phyloP scores from a whole-genome alignment of 1,284 basidiomycete species.

The Vanrija sp. region DNA sequence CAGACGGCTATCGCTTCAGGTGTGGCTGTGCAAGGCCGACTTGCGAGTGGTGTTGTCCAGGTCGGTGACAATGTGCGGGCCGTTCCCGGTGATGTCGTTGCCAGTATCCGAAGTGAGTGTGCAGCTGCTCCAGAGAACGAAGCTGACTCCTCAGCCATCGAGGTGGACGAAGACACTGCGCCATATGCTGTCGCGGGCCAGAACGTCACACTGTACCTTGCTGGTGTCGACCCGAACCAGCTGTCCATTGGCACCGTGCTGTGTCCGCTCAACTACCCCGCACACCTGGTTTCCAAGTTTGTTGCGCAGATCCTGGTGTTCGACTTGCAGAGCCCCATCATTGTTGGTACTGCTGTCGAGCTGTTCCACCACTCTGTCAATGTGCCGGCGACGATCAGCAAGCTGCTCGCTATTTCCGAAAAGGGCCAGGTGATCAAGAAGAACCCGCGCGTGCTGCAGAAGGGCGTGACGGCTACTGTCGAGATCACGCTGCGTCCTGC shows the following conservation, averaged over 20 bases:
- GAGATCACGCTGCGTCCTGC: slow-evolving; percentile 65
- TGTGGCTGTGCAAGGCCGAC: slow-evolving; percentile 75
- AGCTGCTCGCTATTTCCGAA: slow-evolving; percentile 73
- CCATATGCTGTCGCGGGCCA: slow-evolving; percentile 88
- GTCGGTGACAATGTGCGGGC: slow-evolving; percentile 83
- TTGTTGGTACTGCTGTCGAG: slow-evolving; percentile 80
- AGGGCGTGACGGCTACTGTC: slow-evolving; percentile 76
- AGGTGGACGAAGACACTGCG: slow-evolving; percentile 71
- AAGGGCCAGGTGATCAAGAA: slow-evolving; percentile 70
- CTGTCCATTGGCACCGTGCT: slow-evolving; percentile 84
- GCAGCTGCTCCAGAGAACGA: not conserved
- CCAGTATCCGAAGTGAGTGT: slow-evolving; percentile 68
- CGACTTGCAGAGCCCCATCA: slow-evolving; percentile 85
- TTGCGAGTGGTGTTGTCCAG: slow-evolving; percentile 84
- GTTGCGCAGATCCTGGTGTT: slow-evolving; percentile 88
- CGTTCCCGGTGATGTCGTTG: slow-evolving; percentile 87
- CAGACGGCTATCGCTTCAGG: slow-evolving; percentile 66
- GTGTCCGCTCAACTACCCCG: slow-evolving; percentile 64
- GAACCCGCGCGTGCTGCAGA: slow-evolving; percentile 81
- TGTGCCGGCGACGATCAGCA: slow-evolving; percentile 79
- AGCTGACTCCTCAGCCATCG: slow-evolving; percentile 56
- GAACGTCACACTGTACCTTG: slow-evolving; percentile 80
- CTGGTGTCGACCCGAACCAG: slow-evolving; percentile 78
- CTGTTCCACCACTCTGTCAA: slow-evolving; percentile 92
- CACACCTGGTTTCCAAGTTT: slow-evolving; percentile 73